Conservation (phyloP, 2,329 filamentous ascomycete species). For the Sporothrix globosa region DNA sequence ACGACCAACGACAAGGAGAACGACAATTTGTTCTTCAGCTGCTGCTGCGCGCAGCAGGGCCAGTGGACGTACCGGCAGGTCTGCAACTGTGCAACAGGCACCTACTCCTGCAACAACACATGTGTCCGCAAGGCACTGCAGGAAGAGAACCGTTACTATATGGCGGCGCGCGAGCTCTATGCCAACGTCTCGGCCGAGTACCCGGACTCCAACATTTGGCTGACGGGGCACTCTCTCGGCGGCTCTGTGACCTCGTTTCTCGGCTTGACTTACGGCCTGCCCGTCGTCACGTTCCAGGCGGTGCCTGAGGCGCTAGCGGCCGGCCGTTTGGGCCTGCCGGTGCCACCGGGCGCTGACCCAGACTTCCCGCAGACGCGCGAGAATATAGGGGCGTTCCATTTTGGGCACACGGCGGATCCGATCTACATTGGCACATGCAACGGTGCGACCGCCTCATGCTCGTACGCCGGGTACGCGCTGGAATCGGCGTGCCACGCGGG, state of each 20-base stretch:
- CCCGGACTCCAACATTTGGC: slow-evolving; percentile 81
- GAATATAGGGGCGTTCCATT: slow-evolving; percentile 81
- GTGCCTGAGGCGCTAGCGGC: slow-evolving; percentile 89
- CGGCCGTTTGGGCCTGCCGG: slow-evolving; percentile 78
- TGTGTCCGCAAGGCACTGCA: slow-evolving; percentile 76
- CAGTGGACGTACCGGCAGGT: slow-evolving; percentile 89
- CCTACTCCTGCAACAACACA: slow-evolving; percentile 89
- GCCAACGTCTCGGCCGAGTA: slow-evolving; percentile 90
- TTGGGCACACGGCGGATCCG: slow-evolving; percentile 94
- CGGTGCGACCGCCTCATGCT: slow-evolving; percentile 83
- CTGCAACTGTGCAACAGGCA: slow-evolving; percentile 86
- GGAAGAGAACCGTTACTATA: slow-evolving; percentile 89
- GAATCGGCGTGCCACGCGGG: slow-evolving; percentile 93
- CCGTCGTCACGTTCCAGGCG: slow-evolving; percentile 90
- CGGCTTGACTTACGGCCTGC: slow-evolving; percentile 86
- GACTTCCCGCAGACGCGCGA: slow-evolving; percentile 69
- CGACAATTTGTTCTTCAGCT: slow-evolving; percentile 97
- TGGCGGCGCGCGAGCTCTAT: slow-evolving; percentile 84
- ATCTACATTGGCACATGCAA: slow-evolving; percentile 93
- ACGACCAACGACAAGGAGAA: slow-evolving; percentile 98
- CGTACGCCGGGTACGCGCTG: slow-evolving; percentile 89
- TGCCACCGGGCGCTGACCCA: slow-evolving; percentile 76
- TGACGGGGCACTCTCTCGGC: slow-evolving; percentile 89
- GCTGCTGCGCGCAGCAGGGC: slow-evolving; percentile 93
- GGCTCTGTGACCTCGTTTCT: slow-evolving; percentile 87